Base-by-base conservation (phyloP, 495 filamentous ascomycete species). In the Articulospora tetracladia region DNA sequence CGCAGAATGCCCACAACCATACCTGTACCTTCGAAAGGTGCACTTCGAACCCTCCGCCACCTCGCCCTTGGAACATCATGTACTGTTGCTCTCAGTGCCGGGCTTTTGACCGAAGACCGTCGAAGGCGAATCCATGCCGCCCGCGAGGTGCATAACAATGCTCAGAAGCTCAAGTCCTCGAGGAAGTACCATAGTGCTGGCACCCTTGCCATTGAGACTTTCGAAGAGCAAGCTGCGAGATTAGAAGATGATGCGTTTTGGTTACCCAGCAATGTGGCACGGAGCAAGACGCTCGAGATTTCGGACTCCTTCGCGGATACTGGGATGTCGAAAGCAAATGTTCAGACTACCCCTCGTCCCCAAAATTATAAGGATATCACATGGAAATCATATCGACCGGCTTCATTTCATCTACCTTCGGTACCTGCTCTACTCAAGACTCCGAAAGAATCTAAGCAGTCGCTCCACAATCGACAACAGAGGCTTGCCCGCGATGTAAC, bases 1-100 rank as follows among this genome's bases (percentile, higher is more conserved):
- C 39, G 39, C 39, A 44, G 39, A 44, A 68, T 68, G 66, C 62
- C 66, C 12, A 57, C 56, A 8, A 62, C 73, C 46, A 73, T 79
- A 36, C 76, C 76, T 60, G 74, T 81, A 47, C 78, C 79, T 34
- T 82, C 80, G 57, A 81, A 80, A 70, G 77, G 76, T 53, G 80
- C 77, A 61, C 65, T 83, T 55, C 76, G 77, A 59, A 74, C 78
- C 49, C 74, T 84, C 39, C 78, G 78, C 47, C 74, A 77, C 49
- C 70, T 84, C 52, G 74, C 76, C 52, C 59, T 83, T 0, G 79
- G 79, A 55, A 68, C 66, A 3, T 77, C 80, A 2, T 83, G 79
- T 69, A 79, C 77, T 24, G 66, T 84, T 57, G 77, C 76, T 57
- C 69, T 79, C 23, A 59, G 59, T 19, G 49, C 63, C n/a, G 68